phyloP scores from a whole-genome alignment of 106 monocot species.

The Triglochin maritima region DNA sequence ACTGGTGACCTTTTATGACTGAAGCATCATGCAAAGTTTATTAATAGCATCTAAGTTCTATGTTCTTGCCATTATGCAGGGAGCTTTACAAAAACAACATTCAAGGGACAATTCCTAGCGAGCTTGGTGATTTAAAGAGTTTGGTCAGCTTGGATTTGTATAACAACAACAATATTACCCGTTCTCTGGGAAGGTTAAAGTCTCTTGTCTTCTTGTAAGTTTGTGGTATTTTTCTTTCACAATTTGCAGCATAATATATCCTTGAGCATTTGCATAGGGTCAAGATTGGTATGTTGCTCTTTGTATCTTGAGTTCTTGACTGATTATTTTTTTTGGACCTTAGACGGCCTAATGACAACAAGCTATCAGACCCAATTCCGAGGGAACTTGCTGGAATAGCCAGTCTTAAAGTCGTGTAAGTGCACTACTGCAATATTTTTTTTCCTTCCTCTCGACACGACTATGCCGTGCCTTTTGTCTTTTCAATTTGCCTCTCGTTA shows the following conservation, averaged over 20 bases:
- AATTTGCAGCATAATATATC: too few relatives aligned
- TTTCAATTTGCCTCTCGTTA: too few relatives aligned
- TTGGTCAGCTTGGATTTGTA: slow-evolving; percentile 90
- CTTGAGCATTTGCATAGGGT: neutral
- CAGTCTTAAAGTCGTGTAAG: slow-evolving; percentile 93
- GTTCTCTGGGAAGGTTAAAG: slow-evolving; percentile 67
- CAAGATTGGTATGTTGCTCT: neutral
- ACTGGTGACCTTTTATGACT: too few relatives aligned
- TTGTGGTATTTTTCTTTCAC: neutral
- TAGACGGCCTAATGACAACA: slow-evolving; percentile 79
- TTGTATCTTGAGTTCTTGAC: neutral
- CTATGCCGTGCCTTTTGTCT: too few relatives aligned
- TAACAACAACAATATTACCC: slow-evolving; percentile 86
- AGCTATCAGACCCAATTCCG: slow-evolving; percentile 62
- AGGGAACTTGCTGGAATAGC: slow-evolving; percentile 62
- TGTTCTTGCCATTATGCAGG: slow-evolving; percentile 25
- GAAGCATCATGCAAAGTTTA: neutral
- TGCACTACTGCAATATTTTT: slow-evolving; percentile 1
- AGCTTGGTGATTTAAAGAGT: slow-evolving; percentile 71
- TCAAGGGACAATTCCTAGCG: slow-evolving; percentile 68
- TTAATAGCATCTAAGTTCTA: neutral
- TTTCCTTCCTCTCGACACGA: neutral
- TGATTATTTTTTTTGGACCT: neutral
- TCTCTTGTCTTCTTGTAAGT: slow-evolving; percentile 94
- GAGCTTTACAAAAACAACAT: slow-evolving; percentile 89